Percentiles rank a stretch among this genome's conserved stretches.
Evolutionary conservation across 306 rosid species (phyloP).

Genomic region (Mucuna pruriens): DNA sequence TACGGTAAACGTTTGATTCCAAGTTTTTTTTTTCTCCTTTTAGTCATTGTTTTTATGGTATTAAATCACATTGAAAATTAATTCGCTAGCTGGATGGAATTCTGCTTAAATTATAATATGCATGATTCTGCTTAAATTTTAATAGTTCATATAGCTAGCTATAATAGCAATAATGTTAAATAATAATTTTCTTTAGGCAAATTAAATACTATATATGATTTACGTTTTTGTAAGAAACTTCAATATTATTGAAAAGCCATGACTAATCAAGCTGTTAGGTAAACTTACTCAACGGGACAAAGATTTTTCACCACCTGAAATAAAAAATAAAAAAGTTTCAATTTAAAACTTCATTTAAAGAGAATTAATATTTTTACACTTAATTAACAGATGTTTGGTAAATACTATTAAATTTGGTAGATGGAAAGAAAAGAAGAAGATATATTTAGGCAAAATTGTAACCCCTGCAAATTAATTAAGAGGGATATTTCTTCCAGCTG

Average conservation of each 20-base stretch:
- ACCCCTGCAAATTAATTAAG: too few species aligned
- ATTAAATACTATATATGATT: too few species aligned
- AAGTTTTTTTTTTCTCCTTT: neutral
- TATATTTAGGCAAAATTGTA: too few species aligned
- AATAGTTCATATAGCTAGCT: too few species aligned
- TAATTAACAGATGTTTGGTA: neutral
- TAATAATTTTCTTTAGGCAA: too few species aligned
- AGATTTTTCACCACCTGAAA: too few species aligned
- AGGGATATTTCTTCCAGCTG: neutral
- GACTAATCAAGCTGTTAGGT: neutral
- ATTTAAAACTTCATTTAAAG: too few species aligned
- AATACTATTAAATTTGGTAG: neutral
- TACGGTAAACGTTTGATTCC: neutral
- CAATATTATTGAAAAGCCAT: neutral
- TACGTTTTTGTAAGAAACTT: neutral
- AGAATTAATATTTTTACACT: neutral
- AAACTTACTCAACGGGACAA: too few species aligned
- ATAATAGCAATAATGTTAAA: too few species aligned
- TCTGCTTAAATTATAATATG: neutral
- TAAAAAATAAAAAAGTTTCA: too few species aligned
- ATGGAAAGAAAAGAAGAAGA: neutral
- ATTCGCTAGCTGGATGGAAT: neutral
- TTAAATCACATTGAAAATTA: neutral
- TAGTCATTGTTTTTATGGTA: too few species aligned
- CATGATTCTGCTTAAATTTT: too few species aligned